A percentile compares a stretch with the other conserved stretches of the same genome.
Evolutionary conservation across 352 stramenopile species (phyloP).

Genomic region (Globisporangium echinulatum): DNA sequence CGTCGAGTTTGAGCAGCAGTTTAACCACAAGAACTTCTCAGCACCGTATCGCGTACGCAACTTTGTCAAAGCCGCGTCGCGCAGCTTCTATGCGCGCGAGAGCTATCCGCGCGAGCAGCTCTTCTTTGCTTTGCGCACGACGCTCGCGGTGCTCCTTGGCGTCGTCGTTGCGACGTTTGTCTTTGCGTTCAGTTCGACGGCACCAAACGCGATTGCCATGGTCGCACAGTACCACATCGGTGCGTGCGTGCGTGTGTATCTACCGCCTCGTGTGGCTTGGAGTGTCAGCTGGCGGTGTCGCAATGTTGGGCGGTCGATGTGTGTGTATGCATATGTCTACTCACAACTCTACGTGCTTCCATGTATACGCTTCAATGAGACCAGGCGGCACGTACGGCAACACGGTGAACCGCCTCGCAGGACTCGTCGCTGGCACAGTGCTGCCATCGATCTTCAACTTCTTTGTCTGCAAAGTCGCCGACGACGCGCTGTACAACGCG

Average conservation of each 20-base stretch:
- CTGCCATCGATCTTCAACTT: conserved; percentile 68
- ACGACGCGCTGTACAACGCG: too few species aligned
- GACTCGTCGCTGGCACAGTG: conserved; percentile 61
- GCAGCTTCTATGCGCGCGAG: too few species aligned
- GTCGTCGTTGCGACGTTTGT: conserved; percentile 64
- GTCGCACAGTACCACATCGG: conserved; percentile 59
- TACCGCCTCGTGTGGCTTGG: too few species aligned
- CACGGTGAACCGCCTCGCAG: conserved; percentile 57
- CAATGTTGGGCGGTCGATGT: too few species aligned
- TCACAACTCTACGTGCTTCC: not conserved
- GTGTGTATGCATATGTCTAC: not conserved
- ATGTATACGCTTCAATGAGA: not conserved
- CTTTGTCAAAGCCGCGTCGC: too few species aligned
- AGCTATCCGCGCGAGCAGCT: too few species aligned
- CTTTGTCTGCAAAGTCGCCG: conserved; percentile 49
- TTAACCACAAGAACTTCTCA: conserved; percentile 71
- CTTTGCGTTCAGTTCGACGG: conserved; percentile 62
- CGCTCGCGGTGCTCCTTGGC: conserved; percentile 47
- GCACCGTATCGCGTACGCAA: not conserved
- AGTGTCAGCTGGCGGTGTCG: too few species aligned
- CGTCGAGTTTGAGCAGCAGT: conserved; percentile 54
- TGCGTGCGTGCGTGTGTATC: not conserved
- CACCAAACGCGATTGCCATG: conserved; percentile 63
- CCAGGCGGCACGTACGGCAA: conserved; percentile 57
- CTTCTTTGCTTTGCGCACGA: conserved; percentile 37